These are phyloP conservation scores for Aspergillus campestris DNA, from an alignment of 495 filamentous ascomycete genomes.

Conservation along the genomic window DNA sequence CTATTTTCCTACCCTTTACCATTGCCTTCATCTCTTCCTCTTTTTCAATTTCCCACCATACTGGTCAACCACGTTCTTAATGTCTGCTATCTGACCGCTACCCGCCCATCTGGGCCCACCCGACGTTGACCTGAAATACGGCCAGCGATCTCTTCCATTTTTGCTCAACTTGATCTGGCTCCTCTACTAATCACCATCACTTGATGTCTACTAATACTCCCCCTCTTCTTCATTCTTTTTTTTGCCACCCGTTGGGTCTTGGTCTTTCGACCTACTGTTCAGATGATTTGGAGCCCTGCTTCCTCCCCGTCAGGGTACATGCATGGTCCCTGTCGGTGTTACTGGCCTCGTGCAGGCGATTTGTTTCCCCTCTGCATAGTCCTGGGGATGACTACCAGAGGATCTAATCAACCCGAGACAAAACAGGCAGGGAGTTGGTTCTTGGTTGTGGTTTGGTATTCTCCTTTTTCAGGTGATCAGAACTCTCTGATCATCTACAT, in stretches of 20 bases:
- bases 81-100: neutral
- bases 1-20: too few relatives aligned
- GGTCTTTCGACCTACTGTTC: too few relatives aligned
- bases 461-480: neutral
- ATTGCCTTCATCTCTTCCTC: too few relatives aligned
- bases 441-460: neutral
- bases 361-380: neutral
- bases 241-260: neutral
- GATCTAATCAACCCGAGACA: too few relatives aligned
- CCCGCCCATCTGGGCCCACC: neutral
- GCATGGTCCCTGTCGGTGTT: neutral
- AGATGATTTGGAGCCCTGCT: too few relatives aligned
- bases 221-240: neutral
- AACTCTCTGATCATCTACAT: neutral
- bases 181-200: neutral
- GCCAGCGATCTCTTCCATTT: neutral
- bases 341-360: neutral
- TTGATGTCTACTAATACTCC: neutral
- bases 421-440: too few relatives aligned
- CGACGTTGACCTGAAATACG: neutral
- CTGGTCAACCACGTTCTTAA: too few relatives aligned
- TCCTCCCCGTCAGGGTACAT: neutral
- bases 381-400: too few relatives aligned
- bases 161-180: constrained; percentile 1
- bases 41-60: too few relatives aligned